Evolutionary conservation across 371 early-diverging fungal species (phyloP), one percentile per base, ranked within the genome.

Genomic region (Mucor circinelloides): DNA sequence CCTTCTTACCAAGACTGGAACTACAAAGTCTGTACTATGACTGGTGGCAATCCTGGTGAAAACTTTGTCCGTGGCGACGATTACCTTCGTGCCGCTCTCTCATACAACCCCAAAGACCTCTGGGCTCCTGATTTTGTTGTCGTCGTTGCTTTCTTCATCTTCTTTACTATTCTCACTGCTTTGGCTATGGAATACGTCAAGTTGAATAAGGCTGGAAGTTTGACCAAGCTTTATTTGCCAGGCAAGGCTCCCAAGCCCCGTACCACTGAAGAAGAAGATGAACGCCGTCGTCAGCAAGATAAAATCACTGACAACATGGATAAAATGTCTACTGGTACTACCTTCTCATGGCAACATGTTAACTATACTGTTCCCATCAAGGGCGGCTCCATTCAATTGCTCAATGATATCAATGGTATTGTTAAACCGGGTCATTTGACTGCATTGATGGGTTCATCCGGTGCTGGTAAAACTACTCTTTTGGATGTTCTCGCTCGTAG

Each of bases 381-480:
- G 67, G 85, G 82, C 30, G 82, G 80, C 42, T 61, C 74, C 25
- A 65, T 76, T 17, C 82, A 85, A 69, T 71, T 86, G 17, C 74
- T 86, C 30, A 78, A 81, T 66, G 81, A 78, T 32, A 69, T 87
- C 48, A 52, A 58, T 28, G 76, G 81, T 31, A 82, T 85, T 50
- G 79, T 90, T 60, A 85, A 86, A 62, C 87, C 89, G 0, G 92
- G 92, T 55, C 82, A 84, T 21, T 75, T 91, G 81, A 82, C 54
- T 65, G 96, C 95, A 5, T 72, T 95, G 21, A 90, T 95, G 91
- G 95, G 95, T 40, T 84, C 91, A 3, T 90, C 91, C 32, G 94
- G 95, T 67, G 90, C 93, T 44, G 97, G 97, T 60, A 96, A 97
- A 76, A 92, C 95, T 0, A 93, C 95, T 9, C 82, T 95, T 1